Percentiles rank a stretch among this genome's conserved stretches.
phyloP scores from a whole-genome alignment of 768 basidiomycete species.

The Auricularia auricula-judae region DNA sequence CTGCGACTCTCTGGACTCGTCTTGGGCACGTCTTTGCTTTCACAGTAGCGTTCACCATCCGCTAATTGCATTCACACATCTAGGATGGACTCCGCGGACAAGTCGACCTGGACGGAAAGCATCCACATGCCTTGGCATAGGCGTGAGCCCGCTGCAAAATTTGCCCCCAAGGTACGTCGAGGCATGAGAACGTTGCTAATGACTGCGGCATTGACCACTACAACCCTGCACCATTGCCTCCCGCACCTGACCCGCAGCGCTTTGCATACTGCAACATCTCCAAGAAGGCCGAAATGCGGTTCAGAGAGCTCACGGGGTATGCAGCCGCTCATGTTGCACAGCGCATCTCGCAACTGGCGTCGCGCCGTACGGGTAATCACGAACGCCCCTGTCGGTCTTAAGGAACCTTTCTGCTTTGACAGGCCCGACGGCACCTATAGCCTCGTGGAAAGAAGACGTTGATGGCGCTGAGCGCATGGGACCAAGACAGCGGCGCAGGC shows the following conservation, averaged over 20 bases:
- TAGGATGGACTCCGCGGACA: constrained; percentile 35
- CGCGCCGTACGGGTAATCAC: constrained; percentile 51
- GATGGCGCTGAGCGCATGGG: constrained; percentile 34
- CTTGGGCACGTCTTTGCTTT: constrained; percentile 20
- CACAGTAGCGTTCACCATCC: background rate
- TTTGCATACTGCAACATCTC: constrained; percentile 14
- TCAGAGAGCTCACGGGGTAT: constrained; percentile 34
- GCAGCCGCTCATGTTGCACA: constrained; percentile 56
- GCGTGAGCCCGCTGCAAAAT: constrained; percentile 33
- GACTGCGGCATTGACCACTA: background rate
- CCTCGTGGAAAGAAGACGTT: constrained; percentile 51
- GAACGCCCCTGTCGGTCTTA: constrained; percentile 49
- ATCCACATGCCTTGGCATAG: constrained; percentile 45
- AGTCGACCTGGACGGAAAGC: constrained; percentile 36
- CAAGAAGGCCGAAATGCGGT: constrained; percentile 6
- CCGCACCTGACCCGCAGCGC: constrained; percentile 29
- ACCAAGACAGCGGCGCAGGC: constrained; percentile 17
- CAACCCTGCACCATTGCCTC: background rate
- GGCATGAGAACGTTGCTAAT: constrained; percentile 10
- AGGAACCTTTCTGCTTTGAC: constrained; percentile 42
- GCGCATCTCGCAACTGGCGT: constrained; percentile 48
- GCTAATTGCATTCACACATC: constrained; percentile 8
- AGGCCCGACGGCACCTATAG: constrained; percentile 35
- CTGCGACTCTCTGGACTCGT: constrained; percentile 39
- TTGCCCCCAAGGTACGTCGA: constrained; percentile 37